Evolutionary conservation across 257 asterid species (phyloP).

Genomic region (Linderniella brevidens): DNA sequence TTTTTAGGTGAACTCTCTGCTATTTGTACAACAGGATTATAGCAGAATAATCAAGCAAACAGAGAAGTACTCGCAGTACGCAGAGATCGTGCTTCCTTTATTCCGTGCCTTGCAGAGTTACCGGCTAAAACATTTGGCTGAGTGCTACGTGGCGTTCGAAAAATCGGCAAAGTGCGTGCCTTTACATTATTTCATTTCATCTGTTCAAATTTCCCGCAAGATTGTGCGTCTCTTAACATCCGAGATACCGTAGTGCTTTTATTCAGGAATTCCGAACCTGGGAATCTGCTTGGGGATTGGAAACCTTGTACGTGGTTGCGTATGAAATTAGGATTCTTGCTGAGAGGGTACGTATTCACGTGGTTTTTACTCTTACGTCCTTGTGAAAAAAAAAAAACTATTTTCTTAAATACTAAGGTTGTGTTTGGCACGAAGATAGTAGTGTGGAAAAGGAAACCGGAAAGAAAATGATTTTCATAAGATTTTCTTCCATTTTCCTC

Average conservation of each 20-base stretch:
- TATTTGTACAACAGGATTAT: conserved; percentile 48
- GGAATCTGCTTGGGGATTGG: conserved; percentile 97
- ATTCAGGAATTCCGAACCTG: conserved; percentile 95
- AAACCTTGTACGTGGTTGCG: conserved; percentile 62
- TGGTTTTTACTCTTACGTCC: neutral
- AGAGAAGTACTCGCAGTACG: conserved; percentile 55
- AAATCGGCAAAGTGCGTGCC: conserved; percentile 77
- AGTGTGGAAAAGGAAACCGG: too few relatives aligned
- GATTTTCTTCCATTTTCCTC: too few relatives aligned
- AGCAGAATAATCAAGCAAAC: conserved; percentile 66
- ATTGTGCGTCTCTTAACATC: conserved; percentile 11
- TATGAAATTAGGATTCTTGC: conserved; percentile 89
- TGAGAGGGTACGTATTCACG: conserved; percentile 49
- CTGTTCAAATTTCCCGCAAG: neutral
- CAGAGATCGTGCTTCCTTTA: conserved; percentile 56
- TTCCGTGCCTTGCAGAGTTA: conserved; percentile 80
- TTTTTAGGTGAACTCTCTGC: conserved; percentile 7
- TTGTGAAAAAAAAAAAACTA: too few relatives aligned
- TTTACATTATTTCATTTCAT: conserved; percentile 6
- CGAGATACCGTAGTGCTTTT: conserved; percentile 47
- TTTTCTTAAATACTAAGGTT: too few relatives aligned
- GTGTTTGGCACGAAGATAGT: too few relatives aligned
- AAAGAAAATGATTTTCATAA: neutral
- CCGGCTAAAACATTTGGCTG: conserved; percentile 48
- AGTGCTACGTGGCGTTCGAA: conserved; percentile 69